Percentiles rank a stretch among this genome's conserved stretches.
Conservation (phyloP, 2,329 filamentous ascomycete species). For the Volutella citrinella region DNA sequence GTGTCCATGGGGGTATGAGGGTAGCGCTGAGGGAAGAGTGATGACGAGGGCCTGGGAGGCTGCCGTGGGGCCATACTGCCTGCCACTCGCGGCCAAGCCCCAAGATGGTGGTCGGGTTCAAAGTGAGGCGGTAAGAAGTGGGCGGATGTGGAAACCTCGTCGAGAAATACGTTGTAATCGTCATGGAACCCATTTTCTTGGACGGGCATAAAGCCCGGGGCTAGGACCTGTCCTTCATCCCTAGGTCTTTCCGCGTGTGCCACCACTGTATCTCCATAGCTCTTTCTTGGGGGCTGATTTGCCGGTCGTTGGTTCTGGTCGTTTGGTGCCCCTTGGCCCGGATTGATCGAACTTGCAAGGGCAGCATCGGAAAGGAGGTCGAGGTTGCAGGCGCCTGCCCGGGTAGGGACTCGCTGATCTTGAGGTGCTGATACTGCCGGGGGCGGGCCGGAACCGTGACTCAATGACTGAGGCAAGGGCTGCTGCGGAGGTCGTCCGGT, state of each 20-base stretch:
- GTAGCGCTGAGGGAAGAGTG: slow-evolving; percentile 53
- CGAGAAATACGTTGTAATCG: slow-evolving; percentile 58
- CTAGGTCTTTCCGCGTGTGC: slow-evolving; percentile 46
- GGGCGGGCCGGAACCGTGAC: slow-evolving; percentile 35
- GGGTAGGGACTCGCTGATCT: slow-evolving; percentile 44
- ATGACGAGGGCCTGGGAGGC: slow-evolving; percentile 45
- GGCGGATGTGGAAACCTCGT: slow-evolving; percentile 53
- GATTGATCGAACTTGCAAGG: slow-evolving; percentile 52
- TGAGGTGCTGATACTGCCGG: slow-evolving; percentile 39
- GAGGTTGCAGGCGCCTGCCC: slow-evolving; percentile 52
- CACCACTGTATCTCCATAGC: slow-evolving; percentile 46
- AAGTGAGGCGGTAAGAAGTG: slow-evolving; percentile 55
- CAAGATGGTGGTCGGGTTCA: slow-evolving; percentile 51
- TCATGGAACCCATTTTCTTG: slow-evolving; percentile 41
- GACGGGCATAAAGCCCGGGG: slow-evolving; percentile 34
- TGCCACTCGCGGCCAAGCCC: slow-evolving; percentile 47
- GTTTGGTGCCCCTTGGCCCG: slow-evolving; percentile 50
- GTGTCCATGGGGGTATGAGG: slow-evolving; percentile 52
- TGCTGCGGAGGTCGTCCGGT: slow-evolving; percentile 29
- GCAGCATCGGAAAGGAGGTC: slow-evolving; percentile 60
- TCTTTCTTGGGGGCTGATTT: slow-evolving; percentile 45
- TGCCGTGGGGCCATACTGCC: slow-evolving; percentile 34
- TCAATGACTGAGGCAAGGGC: slow-evolving; percentile 31
- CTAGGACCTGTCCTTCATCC: slow-evolving; percentile 42
- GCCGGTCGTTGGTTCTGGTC: slow-evolving; percentile 46